phyloP scores from a whole-genome alignment of 208 protist species.

The Crithidia expoeki region DNA sequence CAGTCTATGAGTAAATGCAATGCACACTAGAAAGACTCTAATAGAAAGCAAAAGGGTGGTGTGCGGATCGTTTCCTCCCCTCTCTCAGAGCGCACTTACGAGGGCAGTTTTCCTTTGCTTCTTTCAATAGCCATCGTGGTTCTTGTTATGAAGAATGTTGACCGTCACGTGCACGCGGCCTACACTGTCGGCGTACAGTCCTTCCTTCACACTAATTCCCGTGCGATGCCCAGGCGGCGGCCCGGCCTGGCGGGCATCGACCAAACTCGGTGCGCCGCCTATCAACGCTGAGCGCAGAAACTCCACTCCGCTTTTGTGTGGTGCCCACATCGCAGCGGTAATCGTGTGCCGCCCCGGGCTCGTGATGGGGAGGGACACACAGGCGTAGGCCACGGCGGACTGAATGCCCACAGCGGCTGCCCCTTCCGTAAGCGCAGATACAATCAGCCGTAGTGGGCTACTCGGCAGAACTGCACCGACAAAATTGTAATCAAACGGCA shows the following conservation, averaged over 20 bases:
- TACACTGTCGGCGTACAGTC: slow-evolving; percentile 47
- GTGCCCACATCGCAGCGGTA: slow-evolving; percentile 54
- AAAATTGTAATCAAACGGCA: slow-evolving; percentile 64
- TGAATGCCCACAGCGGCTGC: slow-evolving; percentile 45
- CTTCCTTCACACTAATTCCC: slow-evolving; percentile 47
- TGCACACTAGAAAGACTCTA: neutral
- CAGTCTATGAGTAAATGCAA: neutral
- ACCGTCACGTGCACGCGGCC: slow-evolving; percentile 53
- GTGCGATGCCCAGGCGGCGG: slow-evolving; percentile 30
- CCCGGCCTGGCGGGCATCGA: slow-evolving; percentile 49
- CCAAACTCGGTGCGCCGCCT: slow-evolving; percentile 64
- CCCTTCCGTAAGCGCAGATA: slow-evolving; percentile 66
- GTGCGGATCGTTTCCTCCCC: neutral
- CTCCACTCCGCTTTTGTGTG: slow-evolving; percentile 63
- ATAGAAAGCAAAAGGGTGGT: neutral
- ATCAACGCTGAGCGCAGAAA: slow-evolving; percentile 56
- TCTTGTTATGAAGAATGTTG: slow-evolving; percentile 51
- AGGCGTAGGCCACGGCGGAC: slow-evolving; percentile 66
- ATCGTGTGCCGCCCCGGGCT: slow-evolving; percentile 53
- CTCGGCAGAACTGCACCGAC: slow-evolving; percentile 27
- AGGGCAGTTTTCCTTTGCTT: neutral
- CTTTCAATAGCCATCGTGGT: slow-evolving; percentile 5
- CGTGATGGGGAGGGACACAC: slow-evolving; percentile 48
- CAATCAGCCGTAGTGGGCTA: slow-evolving; percentile 53
- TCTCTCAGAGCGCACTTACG: neutral